phyloP scores from a whole-genome alignment of 1,139 yeast species.

The Yamadazyma buinensis region DNA sequence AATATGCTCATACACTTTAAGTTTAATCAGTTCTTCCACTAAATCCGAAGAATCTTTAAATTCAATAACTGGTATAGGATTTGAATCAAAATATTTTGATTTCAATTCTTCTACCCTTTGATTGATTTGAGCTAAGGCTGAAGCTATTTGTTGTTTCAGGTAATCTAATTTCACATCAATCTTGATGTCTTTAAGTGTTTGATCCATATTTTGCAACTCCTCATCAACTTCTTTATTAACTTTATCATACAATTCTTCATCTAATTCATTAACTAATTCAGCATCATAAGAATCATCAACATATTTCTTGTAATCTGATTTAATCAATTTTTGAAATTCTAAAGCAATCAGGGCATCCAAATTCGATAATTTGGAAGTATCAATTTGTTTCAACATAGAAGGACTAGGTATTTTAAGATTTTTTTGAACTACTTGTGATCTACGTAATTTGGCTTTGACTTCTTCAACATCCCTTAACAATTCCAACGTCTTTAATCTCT shows the following conservation, averaged over 20 bases:
- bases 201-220: background rate
- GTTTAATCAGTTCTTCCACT: background rate
- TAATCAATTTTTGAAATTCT: slow-evolving; percentile 38
- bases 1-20: slow-evolving; percentile 3
- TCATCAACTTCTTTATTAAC: slow-evolving; percentile 32
- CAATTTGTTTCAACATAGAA: slow-evolving; percentile 7
- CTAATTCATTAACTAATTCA: slow-evolving; percentile 35
- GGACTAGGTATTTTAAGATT: slow-evolving; percentile 50
- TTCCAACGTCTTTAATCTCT: slow-evolving; percentile 21
- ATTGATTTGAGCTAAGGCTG: background rate
- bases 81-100: too few species aligned
- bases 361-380: slow-evolving; percentile 3
- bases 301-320: slow-evolving; percentile 45
- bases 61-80: too few species aligned
- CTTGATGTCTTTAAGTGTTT: background rate
- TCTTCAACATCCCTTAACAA: slow-evolving; percentile 25
- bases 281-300: slow-evolving; percentile 20
- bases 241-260: slow-evolving; percentile 25
- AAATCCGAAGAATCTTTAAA: background rate
- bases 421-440: slow-evolving; percentile 50
- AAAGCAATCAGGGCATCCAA: slow-evolving; percentile 25
- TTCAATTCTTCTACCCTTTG: too few species aligned
- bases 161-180: slow-evolving; percentile 3
- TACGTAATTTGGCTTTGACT: slow-evolving; percentile 27
- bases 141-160: slow-evolving; percentile 1